These are phyloP conservation scores for Entrophospora sp. DNA, from an alignment of 192 early-diverging fungal species.

Conservation along the genomic window DNA sequence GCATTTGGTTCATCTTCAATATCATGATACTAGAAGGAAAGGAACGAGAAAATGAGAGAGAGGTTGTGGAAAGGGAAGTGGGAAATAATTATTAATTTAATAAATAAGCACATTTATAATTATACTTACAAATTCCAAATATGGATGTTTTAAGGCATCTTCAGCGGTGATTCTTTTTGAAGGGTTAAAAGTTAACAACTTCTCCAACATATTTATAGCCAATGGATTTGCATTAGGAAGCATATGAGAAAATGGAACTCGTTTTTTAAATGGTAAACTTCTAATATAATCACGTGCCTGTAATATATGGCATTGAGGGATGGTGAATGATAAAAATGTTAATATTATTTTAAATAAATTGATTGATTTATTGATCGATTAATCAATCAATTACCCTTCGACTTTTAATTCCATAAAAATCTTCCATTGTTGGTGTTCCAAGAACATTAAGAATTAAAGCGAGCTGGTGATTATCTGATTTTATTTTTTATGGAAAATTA, in stretches of 20 bases:
- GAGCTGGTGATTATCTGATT: conserved; percentile 85
- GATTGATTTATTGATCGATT: neutral
- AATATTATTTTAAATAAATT: neutral
- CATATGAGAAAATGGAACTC: conserved; percentile 69
- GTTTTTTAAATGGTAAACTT: conserved; percentile 76
- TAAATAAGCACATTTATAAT: too few relatives aligned
- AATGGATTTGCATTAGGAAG: conserved; percentile 84
- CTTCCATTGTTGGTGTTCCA: conserved; percentile 93
- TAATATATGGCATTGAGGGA: neutral
- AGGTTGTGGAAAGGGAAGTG: too few relatives aligned
- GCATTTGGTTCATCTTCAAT: conserved; percentile 68
- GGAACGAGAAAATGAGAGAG: too few relatives aligned
- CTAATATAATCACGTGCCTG: conserved; percentile 88
- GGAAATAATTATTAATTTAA: too few relatives aligned
- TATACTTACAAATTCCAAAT: conserved; percentile 47
- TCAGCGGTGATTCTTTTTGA: conserved; percentile 81
- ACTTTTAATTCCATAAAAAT: conserved; percentile 71
- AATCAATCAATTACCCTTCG: conserved; percentile 36
- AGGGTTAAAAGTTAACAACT: conserved; percentile 83
- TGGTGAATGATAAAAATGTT: too few relatives aligned
- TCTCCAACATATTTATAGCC: conserved; percentile 82
- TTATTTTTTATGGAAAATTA: neutral
- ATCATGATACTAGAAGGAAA: conserved; percentile 46
- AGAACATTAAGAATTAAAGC: conserved; percentile 91
- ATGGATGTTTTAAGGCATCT: conserved; percentile 85